Percentiles rank a stretch among this genome's conserved stretches.
Evolutionary conservation across 768 basidiomycete species (phyloP).

Genomic region (Daedaleopsis sinensis): DNA sequence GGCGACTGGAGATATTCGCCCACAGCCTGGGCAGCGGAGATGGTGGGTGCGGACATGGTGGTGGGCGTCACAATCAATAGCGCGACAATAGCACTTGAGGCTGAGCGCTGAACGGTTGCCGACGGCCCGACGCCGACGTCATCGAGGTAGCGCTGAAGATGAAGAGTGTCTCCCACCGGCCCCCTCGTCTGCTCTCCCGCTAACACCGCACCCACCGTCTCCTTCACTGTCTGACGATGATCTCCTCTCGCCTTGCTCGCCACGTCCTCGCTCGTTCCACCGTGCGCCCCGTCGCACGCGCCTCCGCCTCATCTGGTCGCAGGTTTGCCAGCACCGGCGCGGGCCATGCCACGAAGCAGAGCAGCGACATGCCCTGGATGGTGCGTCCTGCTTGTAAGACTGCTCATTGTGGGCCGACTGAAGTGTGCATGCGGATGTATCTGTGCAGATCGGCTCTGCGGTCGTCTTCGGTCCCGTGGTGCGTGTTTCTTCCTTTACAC

Average conservation of each 20-base stretch:
- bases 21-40: slow-evolving; percentile 84
- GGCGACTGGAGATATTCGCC: slow-evolving; percentile 92
- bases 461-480: slow-evolving; percentile 29
- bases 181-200: not conserved
- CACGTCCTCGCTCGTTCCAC: slow-evolving; percentile 16
- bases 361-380: slow-evolving; percentile 29
- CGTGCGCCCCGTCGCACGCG: slow-evolving; percentile 21
- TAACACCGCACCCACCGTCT: slow-evolving; percentile 10
- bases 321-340: slow-evolving; percentile 25
- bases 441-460: slow-evolving; percentile 28
- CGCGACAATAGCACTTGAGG: not conserved
- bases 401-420: not conserved
- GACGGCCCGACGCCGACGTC: no score
- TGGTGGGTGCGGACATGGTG: slow-evolving; percentile 37
- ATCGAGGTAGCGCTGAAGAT: no score
- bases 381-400: slow-evolving; percentile 9
- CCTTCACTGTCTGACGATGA: slow-evolving; percentile 23
- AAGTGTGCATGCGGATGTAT: not conserved
- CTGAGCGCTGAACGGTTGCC: no score
- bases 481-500: not conserved
- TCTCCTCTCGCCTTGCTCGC: slow-evolving; percentile 28
- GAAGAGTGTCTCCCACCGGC: slow-evolving; percentile 1
- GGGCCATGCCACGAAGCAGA: slow-evolving; percentile 19
- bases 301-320: slow-evolving; percentile 17
- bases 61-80: no score